Evolutionary conservation across 371 early-diverging fungal species (phyloP).

Genomic region (Hamiltosporidium magnivora): DNA sequence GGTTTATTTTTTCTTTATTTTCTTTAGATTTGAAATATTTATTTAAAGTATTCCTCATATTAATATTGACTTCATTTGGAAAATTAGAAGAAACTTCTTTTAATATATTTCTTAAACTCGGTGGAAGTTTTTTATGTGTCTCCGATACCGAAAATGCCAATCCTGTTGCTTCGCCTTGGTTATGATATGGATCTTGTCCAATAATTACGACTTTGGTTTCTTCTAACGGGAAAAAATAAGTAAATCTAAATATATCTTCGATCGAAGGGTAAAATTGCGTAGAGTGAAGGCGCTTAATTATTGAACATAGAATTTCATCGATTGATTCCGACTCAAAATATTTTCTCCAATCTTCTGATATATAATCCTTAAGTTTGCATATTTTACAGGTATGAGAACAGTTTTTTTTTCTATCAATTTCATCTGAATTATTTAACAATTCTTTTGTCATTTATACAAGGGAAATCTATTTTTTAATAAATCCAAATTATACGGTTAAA

Average conservation of each 20-base stretch:
- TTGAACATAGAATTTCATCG: not conserved
- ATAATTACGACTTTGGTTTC: conserved; percentile 51
- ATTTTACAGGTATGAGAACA: not conserved
- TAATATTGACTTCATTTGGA: conserved; percentile 22
- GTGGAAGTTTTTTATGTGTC: conserved; percentile 63
- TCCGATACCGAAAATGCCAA: conserved; percentile 60
- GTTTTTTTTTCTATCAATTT: no score
- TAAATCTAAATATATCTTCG: conserved; percentile 37
- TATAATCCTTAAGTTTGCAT: not conserved
- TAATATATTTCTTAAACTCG: conserved; percentile 79
- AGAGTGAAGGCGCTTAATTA: not conserved
- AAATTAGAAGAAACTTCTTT: conserved; percentile 65
- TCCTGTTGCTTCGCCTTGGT: conserved; percentile 75
- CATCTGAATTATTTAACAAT: no score
- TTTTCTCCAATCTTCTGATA: not conserved
- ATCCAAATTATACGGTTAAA: no score
- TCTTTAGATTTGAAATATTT: conserved; percentile 26
- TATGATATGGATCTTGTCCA: conserved; percentile 80
- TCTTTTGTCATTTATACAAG: no score
- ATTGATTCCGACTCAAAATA: not conserved
- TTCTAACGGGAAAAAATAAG: conserved; percentile 27
- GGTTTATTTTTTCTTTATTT: no score
- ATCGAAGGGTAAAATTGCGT: conserved; percentile 22
- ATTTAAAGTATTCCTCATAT: conserved; percentile 40
- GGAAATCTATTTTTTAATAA: no score